These are phyloP conservation scores for Pyrenophora seminiperda DNA, from an alignment of 2,329 filamentous ascomycete genomes.

Conservation along the genomic window DNA sequence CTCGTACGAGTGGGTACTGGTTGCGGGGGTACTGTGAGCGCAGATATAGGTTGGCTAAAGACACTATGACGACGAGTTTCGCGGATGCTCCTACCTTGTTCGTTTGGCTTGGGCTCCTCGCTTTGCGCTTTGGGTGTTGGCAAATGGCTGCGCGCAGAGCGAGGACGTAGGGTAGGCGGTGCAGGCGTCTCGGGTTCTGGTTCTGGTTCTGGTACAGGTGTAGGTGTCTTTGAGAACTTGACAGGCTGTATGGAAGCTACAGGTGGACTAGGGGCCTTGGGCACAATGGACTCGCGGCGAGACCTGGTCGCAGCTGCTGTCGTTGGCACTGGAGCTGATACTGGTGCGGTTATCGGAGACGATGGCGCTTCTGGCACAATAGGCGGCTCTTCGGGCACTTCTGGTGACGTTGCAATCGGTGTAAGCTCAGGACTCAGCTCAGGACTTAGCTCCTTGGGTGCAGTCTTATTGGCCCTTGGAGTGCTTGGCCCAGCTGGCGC, in stretches of 20 bases:
- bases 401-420: constrained; percentile 23
- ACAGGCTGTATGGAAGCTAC: constrained; percentile 17
- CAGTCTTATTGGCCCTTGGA: constrained; percentile 25
- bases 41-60: constrained; percentile 47
- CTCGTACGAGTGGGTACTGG: constrained; percentile 48
- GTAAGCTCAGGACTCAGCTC: constrained; percentile 14
- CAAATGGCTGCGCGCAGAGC: constrained; percentile 48
- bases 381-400: constrained; percentile 21
- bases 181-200: constrained; percentile 18
- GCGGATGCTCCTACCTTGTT: constrained; percentile 42
- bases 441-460: constrained; percentile 15
- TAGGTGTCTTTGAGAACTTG: constrained; percentile 27
- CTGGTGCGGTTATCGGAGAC: constrained; percentile 6
- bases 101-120: constrained; percentile 53
- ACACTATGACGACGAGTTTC: constrained; percentile 54
- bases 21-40: constrained; percentile 11
- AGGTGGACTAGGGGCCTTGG: constrained; percentile 33
- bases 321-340: constrained; percentile 13
- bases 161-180: constrained; percentile 33
- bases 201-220: constrained; percentile 22
- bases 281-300: constrained; percentile 40
- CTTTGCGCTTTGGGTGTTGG: constrained; percentile 54
- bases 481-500: constrained; percentile 52
- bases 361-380: constrained; percentile 4
- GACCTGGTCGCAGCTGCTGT: constrained; percentile 46